A percentile compares a stretch with the other conserved stretches of the same genome.
Conservation (phyloP, 345 rosid species). For the Salix arbutifolia region DNA sequence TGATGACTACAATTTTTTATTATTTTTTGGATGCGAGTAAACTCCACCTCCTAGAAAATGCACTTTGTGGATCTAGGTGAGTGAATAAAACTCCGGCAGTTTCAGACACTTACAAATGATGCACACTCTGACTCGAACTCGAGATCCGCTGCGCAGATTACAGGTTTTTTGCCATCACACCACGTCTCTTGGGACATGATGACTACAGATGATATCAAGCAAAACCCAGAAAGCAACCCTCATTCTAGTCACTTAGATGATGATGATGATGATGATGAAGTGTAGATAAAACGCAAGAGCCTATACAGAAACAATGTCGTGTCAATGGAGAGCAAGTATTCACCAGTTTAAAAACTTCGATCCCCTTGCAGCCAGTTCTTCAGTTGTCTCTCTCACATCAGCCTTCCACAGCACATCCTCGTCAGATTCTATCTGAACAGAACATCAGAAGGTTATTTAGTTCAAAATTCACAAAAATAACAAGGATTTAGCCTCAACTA, state of each 20-base stretch:
- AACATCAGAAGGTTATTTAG: slow-evolving; percentile 17
- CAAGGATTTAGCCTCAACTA: slow-evolving; percentile 5
- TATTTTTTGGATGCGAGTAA: too few relatives aligned
- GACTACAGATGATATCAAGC: not conserved
- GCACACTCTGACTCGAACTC: too few relatives aligned
- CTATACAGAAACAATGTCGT: not conserved
- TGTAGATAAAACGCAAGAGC: not conserved
- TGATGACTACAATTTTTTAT: too few relatives aligned
- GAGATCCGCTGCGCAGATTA: too few relatives aligned
- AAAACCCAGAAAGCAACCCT: not conserved
- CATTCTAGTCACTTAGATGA: not conserved
- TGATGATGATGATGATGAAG: not conserved
- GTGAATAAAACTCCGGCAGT: too few relatives aligned
- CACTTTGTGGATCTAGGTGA: too few relatives aligned
- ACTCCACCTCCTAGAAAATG: too few relatives aligned
- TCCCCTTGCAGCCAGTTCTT: slow-evolving; percentile 78
- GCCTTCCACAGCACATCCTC: slow-evolving; percentile 83
- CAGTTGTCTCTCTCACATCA: slow-evolving; percentile 71
- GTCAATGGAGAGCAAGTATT: not conserved
- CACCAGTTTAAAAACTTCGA: slow-evolving; percentile 77
- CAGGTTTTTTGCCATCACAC: too few relatives aligned
- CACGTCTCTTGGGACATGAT: not conserved
- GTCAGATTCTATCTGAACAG: slow-evolving; percentile 63
- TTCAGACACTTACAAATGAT: too few relatives aligned
- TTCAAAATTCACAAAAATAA: not conserved